phyloP scores from a whole-genome alignment of 208 protist species.

The Crithidia bombi region DNA sequence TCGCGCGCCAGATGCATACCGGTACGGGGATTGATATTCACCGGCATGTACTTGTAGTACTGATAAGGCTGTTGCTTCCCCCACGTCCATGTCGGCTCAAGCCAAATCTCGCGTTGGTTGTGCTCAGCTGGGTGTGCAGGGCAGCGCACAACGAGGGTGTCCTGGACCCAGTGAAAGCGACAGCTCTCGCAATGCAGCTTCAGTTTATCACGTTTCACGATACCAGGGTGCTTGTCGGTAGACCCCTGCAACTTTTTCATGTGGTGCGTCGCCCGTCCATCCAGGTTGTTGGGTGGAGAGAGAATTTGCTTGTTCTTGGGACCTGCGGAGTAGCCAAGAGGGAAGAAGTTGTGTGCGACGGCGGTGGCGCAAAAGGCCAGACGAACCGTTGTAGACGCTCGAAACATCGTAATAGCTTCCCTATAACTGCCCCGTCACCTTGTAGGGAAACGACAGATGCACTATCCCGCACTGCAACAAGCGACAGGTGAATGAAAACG shows the following conservation, averaged over 20 bases:
- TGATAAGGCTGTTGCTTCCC: conserved; percentile 85
- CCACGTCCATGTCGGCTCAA: conserved; percentile 88
- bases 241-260: conserved; percentile 71
- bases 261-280: conserved; percentile 56
- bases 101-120: conserved; percentile 87
- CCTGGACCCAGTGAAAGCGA: conserved; percentile 77
- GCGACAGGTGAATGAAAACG: neutral
- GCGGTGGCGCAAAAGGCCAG: conserved; percentile 24
- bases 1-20: conserved; percentile 73
- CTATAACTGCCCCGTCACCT: neutral
- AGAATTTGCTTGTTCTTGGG: conserved; percentile 73
- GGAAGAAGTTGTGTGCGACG: conserved; percentile 69
- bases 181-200: conserved; percentile 83
- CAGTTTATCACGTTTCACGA: conserved; percentile 67
- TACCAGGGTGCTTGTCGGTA: conserved; percentile 57
- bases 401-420: conserved; percentile 18
- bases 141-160: conserved; percentile 81
- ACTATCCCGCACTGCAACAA: neutral
- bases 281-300: conserved; percentile 64
- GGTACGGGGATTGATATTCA: conserved; percentile 77
- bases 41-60: conserved; percentile 87
- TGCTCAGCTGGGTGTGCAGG: conserved; percentile 68
- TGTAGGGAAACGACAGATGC: neutral
- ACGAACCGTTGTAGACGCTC: conserved; percentile 1
- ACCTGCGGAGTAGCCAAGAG: conserved; percentile 65